phyloP scores from a whole-genome alignment of 148 eudicot genomes.

The Rhododendron griersonianum region DNA sequence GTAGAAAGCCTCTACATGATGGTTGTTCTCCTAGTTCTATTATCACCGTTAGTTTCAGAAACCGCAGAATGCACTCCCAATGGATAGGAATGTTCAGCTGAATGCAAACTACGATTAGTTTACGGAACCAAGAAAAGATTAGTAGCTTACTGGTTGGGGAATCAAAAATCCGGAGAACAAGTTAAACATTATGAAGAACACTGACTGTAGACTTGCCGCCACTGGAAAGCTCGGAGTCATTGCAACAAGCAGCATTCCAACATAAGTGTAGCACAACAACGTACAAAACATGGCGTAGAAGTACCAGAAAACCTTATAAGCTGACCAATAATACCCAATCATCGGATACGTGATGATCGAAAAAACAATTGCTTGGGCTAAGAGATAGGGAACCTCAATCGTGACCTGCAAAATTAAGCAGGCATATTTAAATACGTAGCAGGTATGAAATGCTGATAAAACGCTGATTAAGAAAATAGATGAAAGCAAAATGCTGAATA shows the following conservation, averaged over 20 bases:
- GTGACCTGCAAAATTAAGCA: background rate
- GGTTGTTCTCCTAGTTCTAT: background rate
- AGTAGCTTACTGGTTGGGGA: background rate
- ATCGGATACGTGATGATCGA: background rate
- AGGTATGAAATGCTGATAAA: background rate
- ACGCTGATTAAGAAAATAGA: background rate
- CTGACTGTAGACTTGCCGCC: background rate
- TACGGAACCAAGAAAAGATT: background rate
- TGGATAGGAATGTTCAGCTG: background rate
- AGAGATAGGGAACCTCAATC: background rate
- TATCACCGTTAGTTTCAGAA: background rate
- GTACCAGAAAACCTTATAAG: constrained; percentile 62
- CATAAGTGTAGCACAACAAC: constrained; percentile 49
- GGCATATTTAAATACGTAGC: background rate
- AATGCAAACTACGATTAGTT: background rate
- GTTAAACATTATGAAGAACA: background rate
- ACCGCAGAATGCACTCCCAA: background rate
- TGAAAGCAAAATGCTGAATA: background rate
- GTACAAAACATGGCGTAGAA: constrained; percentile 60
- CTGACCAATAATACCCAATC: constrained; percentile 9
- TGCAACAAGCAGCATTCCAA: constrained; percentile 11
- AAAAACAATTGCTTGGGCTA: background rate
- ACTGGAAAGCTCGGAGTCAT: background rate
- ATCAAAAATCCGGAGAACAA: background rate
- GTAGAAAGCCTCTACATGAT: background rate